These are phyloP conservation scores for Syncephalis fuscata DNA, from an alignment of 371 early-diverging fungal species.

Conservation along the genomic window DNA sequence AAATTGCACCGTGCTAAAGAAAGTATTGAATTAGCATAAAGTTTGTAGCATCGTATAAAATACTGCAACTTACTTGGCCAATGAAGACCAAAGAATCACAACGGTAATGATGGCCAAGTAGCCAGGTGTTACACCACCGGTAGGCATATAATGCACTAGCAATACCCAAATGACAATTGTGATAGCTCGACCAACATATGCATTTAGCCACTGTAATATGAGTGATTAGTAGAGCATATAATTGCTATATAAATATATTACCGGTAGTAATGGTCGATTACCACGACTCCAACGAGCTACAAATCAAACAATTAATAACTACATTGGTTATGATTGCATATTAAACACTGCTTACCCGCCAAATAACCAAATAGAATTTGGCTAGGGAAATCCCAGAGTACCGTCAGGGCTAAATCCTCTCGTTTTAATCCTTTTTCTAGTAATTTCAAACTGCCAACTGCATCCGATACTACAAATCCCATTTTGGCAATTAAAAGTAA, in stretches of 20 bases:
- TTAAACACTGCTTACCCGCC: conserved; percentile 45
- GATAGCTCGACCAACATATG: conserved; percentile 68
- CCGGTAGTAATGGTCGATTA: conserved; percentile 64
- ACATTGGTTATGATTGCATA: too few species aligned
- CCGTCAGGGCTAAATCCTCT: conserved; percentile 85
- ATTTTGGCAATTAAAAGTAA: conserved; percentile 77
- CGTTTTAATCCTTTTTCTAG: conserved; percentile 88
- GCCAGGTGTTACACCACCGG: conserved; percentile 35
- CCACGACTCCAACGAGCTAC: conserved; percentile 61
- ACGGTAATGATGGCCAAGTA: conserved; percentile 73
- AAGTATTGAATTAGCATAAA: neutral
- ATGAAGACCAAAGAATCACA: conserved; percentile 67
- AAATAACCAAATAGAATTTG: conserved; percentile 94
- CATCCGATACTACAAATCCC: conserved; percentile 89
- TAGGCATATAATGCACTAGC: conserved; percentile 63
- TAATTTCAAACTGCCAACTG: conserved; percentile 82
- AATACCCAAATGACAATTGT: conserved; percentile 72
- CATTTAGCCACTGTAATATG: conserved; percentile 90
- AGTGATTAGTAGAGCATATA: too few species aligned
- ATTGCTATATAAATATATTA: conserved; percentile 44
- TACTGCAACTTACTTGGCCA: conserved; percentile 33
- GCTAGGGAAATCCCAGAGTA: conserved; percentile 87
- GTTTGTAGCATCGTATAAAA: neutral
- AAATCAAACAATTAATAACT: too few species aligned
- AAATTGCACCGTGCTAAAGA: conserved; percentile 76